Evolutionary conservation across 2,329 filamentous ascomycete species (phyloP), one percentile per base, ranked within the genome.

Genomic region (Rosellinia necatrix): DNA sequence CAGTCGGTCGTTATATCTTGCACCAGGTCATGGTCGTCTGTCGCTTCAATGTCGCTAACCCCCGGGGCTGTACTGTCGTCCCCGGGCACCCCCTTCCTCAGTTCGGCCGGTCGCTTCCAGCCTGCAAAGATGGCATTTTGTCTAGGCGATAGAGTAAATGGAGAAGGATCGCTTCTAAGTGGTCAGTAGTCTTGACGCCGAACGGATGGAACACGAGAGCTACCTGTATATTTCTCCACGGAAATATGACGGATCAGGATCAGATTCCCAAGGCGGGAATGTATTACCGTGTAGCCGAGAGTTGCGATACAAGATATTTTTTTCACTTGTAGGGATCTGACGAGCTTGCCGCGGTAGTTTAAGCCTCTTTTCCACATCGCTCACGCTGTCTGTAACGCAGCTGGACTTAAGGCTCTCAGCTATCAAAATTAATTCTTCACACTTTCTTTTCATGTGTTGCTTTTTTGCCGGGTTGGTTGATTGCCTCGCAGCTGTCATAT

Each of bases 1-100:
- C 94, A 99, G 71, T 99, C 94, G 0, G 93, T 96, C 4, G 93
- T 92, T 56, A 96, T 86, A 72, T 99, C 94, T 73, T 99, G 94
- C 2, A 97, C 92, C 6, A 99, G 81, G 72, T 99, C 93, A 59
- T 90, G 85, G 12, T 82, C 80, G 7, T 79, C 74, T 6, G 75
- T 73, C 13, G 81, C 69, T 30, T 61, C 61, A 71, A 69, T 74
- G 61, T 66, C 54, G 15, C 43, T 42, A 21, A 52, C 43, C 40
- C 15, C 58, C 17, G 49, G 34, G 37, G 19, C 46, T 2, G 37
- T 19, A 27, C n/a, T n/a, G n/a, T 37, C 40, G 9, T 47, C 7
- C 19, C 47, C 53, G 6, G 55, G 30, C 2, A 50, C 56, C 3
- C 73, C 74, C 13, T 78, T 72, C n/a, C 89, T 75, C 19, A 92